These are phyloP conservation scores for Fusarium citri DNA, from an alignment of 2,329 filamentous ascomycete species.

Conservation along the genomic window DNA sequence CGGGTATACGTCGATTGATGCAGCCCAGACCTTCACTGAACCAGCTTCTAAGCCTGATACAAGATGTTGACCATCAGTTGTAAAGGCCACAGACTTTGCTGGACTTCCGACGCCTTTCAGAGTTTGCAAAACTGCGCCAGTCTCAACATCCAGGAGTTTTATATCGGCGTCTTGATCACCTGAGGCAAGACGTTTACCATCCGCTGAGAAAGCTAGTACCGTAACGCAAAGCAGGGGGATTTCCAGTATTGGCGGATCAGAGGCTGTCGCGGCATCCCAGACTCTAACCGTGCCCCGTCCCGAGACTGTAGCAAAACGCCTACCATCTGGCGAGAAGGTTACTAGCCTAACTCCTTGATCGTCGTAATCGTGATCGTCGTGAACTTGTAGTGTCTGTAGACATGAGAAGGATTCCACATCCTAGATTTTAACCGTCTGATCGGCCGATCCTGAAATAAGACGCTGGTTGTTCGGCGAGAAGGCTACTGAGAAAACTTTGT, in stretches of 20 bases:
- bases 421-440: rapidly evolving
- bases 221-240: rapidly evolving
- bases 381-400: neutral
- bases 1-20: rapidly evolving
- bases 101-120: rapidly evolving
- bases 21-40: rapidly evolving
- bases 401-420: neutral
- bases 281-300: rapidly evolving
- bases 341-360: rapidly evolving
- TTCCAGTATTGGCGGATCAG: too few relatives aligned
- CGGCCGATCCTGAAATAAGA: rapidly evolving
- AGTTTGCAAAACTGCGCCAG: rapidly evolving
- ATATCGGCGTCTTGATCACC: rapidly evolving
- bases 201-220: neutral
- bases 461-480: rapidly evolving
- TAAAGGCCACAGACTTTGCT: rapidly evolving
- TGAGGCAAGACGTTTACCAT: rapidly evolving
- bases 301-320: rapidly evolving
- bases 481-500: rapidly evolving
- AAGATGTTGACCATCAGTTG: neutral
- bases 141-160: rapidly evolving
- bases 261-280: rapidly evolving
- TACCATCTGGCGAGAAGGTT: neutral
- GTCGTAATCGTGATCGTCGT: too few relatives aligned
- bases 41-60: rapidly evolving